Evolutionary conservation across 768 basidiomycete genomes (phyloP).

Genomic region (Sarcodon aspratus): DNA sequence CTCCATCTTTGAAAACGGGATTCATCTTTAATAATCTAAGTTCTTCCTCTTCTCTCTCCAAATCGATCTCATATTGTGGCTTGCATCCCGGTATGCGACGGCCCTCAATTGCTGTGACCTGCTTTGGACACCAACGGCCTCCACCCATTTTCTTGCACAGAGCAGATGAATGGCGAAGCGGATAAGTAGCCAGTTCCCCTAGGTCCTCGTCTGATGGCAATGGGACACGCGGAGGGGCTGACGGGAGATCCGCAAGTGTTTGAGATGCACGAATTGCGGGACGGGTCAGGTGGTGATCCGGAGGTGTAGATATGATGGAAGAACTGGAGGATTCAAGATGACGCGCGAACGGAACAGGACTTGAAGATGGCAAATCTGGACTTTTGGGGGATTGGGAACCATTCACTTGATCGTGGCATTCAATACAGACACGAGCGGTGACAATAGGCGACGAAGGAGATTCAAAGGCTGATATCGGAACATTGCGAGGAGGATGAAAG

Average conservation of each 20-base stretch:
- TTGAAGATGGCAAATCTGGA: slow-evolving; percentile 20
- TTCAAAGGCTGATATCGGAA: slow-evolving; percentile 46
- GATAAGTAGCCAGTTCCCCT: slow-evolving; percentile 67
- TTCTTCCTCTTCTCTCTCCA: slow-evolving; percentile 55
- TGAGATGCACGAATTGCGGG: slow-evolving; percentile 15
- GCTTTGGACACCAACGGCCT: slow-evolving; percentile 71
- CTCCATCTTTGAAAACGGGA: slow-evolving; percentile 55
- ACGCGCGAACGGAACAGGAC: slow-evolving; percentile 20
- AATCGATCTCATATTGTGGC: slow-evolving; percentile 54
- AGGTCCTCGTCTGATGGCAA: slow-evolving; percentile 7
- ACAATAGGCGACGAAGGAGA: slow-evolving; percentile 49
- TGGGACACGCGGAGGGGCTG: slow-evolving; percentile 17
- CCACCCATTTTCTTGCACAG: slow-evolving; percentile 74
- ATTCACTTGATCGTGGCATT: slow-evolving; percentile 66
- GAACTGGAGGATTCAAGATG: slow-evolving; percentile 21
- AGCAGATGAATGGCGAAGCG: slow-evolving; percentile 50
- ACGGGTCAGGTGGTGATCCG: slow-evolving; percentile 8
- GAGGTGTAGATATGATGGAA: slow-evolving; percentile 17
- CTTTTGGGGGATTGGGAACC: slow-evolving; percentile 18
- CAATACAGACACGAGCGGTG: slow-evolving; percentile 60
- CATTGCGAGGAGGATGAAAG: slow-evolving; percentile 57
- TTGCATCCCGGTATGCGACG: slow-evolving; percentile 57
- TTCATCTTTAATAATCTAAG: slow-evolving; percentile 38
- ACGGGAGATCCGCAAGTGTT: slow-evolving; percentile 16
- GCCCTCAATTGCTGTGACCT: slow-evolving; percentile 26